Percentiles rank a stretch among this genome's conserved stretches.
These are phyloP conservation scores for Xylaria arbuscula DNA, from an alignment of 2,329 filamentous ascomycete species.

Conservation along the genomic window DNA sequence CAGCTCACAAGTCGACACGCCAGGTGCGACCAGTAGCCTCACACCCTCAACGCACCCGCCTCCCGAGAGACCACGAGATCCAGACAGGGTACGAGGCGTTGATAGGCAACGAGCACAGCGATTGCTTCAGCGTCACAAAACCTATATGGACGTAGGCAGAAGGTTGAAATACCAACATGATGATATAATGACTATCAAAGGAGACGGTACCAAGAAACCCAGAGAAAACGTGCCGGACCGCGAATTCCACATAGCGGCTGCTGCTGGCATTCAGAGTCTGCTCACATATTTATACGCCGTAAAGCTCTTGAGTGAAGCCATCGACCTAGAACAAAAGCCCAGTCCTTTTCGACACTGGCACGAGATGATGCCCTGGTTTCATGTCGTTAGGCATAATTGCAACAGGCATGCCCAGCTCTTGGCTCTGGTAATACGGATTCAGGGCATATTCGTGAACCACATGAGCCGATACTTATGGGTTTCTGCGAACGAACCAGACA, in stretches of 20 bases:
- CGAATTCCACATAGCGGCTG: slow-evolving; percentile 46
- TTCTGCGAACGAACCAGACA: slow-evolving; percentile 40
- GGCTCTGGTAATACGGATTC: slow-evolving; percentile 48
- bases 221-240: slow-evolving; percentile 39
- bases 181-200: slow-evolving; percentile 50
- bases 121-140: slow-evolving; percentile 53
- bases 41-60: slow-evolving; percentile 54
- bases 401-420: slow-evolving; percentile 38
- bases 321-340: slow-evolving; percentile 57
- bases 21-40: slow-evolving; percentile 57
- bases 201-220: slow-evolving; percentile 33
- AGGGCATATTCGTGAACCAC: slow-evolving; percentile 46
- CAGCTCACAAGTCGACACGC: slow-evolving; percentile 64
- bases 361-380: slow-evolving; percentile 44
- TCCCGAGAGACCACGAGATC: slow-evolving; percentile 52
- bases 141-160: slow-evolving; percentile 57
- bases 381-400: slow-evolving; percentile 45
- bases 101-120: slow-evolving; percentile 47
- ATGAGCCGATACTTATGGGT: slow-evolving; percentile 44
- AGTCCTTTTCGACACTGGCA: slow-evolving; percentile 52
- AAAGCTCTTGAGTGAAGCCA: slow-evolving; percentile 59
- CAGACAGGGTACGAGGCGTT: slow-evolving; percentile 48
- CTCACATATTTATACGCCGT: slow-evolving; percentile 64
- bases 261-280: slow-evolving; percentile 48
- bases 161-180: slow-evolving; percentile 68